Percentiles rank a stretch among this genome's conserved stretches.
These are phyloP conservation scores for Arxiozyma slooffiae DNA, from an alignment of 1,139 yeast genomes.

Conservation along the genomic window DNA sequence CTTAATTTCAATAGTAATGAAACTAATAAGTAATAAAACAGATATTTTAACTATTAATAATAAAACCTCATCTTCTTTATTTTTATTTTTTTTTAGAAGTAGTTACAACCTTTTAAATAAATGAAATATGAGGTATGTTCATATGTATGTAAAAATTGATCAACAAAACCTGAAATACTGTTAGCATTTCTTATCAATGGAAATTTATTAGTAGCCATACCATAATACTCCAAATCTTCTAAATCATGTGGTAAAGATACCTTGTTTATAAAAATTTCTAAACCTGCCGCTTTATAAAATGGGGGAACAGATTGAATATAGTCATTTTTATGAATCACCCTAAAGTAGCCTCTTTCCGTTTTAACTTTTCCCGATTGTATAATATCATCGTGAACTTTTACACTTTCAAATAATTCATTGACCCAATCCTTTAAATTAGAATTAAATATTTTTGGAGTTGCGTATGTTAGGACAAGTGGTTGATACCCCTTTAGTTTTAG, in stretches of 20 bases:
- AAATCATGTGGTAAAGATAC: slow-evolving; percentile 39
- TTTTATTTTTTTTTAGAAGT: slow-evolving; percentile 10
- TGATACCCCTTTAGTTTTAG: slow-evolving; percentile 41
- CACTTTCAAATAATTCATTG: slow-evolving; percentile 40
- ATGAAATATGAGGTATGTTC: slow-evolving; percentile 27
- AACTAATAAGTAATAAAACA: no score
- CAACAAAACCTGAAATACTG: slow-evolving; percentile 9
- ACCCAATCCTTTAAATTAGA: slow-evolving; percentile 40
- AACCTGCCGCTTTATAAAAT: slow-evolving; percentile 40
- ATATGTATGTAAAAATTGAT: slow-evolving; percentile 22
- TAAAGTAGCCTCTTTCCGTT: slow-evolving; percentile 31
- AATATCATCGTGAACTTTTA: slow-evolving; percentile 20
- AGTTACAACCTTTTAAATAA: slow-evolving; percentile 21
- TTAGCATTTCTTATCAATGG: slow-evolving; percentile 1
- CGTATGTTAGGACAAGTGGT: slow-evolving; percentile 49
- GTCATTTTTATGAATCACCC: slow-evolving; percentile 51
- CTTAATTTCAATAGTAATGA: neutral
- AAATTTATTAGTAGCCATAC: slow-evolving; percentile 10
- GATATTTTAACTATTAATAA: neutral
- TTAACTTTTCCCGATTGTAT: slow-evolving; percentile 11
- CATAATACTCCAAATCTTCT: slow-evolving; percentile 32
- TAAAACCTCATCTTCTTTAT: no score
- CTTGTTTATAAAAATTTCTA: slow-evolving; percentile 40
- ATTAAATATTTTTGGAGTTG: slow-evolving; percentile 57
- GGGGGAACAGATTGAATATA: slow-evolving; percentile 53